Evolutionary conservation across 2,329 filamentous ascomycete genomes (phyloP), one percentile per base, ranked within the genome.

Genomic region (Neonectria faginata): DNA sequence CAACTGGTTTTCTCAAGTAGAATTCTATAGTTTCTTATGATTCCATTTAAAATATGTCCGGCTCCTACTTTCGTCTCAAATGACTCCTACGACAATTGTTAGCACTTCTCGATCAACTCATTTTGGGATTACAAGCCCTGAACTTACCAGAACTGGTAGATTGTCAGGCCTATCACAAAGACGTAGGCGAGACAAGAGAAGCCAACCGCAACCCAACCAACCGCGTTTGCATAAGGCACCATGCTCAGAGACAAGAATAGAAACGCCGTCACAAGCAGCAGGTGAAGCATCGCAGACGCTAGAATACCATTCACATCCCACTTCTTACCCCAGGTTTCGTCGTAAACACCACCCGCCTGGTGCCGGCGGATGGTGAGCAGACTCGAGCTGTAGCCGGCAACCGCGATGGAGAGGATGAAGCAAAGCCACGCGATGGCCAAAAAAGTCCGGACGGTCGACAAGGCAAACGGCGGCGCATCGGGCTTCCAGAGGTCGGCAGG

Each of bases 401-500:
- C 20, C 3, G 36, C 53, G 39, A 56, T 56, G 16, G 39, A 14
- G 9, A 56, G 18, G 16, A n/a, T 27, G 20, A 56, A 56, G 36
- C 33, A 56, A 3, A 56, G 12, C 53, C 53, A 56, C 6, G 53
- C 53, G 10, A 31, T 14, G 6, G 18, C 39, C 22, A 56, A 20
- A 29, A 56, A 56, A 11, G 11, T 27, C 16, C 53, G 18, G 14
- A 56, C 36, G 3, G 53, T 56, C 12, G 31, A 14, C 5, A 56
- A 9, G 5, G 18, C 16, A 45, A 44, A 56, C 22, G 53, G 53
- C 5, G 53, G 53, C 18, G 33, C 12, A 12, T 25, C 7, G 9
- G 53, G 53, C 31, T 41, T 44, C 53, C 53, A 56, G 36, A 56
- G 42, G 22, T 56, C 53, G 20, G 39, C 39, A 3, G 53, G 53